Evolutionary conservation across 2,329 filamentous ascomycete species (phyloP).

Genomic region (Fusarium gaditjirri): DNA sequence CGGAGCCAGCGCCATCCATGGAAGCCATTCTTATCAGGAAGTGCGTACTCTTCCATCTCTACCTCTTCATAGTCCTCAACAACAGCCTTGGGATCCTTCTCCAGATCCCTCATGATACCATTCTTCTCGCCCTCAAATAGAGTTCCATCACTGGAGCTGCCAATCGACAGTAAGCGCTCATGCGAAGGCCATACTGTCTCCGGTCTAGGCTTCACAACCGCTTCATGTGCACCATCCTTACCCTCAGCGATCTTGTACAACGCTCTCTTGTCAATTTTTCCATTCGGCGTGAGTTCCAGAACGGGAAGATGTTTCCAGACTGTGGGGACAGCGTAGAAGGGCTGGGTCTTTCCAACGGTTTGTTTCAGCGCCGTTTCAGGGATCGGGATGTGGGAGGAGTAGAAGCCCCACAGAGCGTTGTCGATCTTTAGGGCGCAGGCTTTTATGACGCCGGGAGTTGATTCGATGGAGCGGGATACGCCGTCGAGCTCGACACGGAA

Average conservation of each 20-base stretch:
- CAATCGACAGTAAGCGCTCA: constrained; percentile 6
- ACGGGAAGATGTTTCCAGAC: constrained; percentile 19
- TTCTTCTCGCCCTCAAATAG: not conserved
- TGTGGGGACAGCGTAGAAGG: constrained; percentile 27
- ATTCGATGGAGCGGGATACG: constrained; percentile 17
- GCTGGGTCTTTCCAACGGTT: constrained; percentile 6
- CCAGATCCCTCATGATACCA: not conserved
- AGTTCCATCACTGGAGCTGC: not conserved
- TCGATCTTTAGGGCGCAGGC: constrained; percentile 24
- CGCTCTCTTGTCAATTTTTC: constrained; percentile 23
- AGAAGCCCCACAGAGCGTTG: constrained; percentile 14
- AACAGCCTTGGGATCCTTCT: not conserved
- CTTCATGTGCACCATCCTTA: rapidly evolving
- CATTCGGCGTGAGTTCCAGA: constrained; percentile 29
- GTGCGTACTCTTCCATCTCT: constrained; percentile 10
- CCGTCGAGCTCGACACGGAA: constrained; percentile 24
- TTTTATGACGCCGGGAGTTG: constrained; percentile 1
- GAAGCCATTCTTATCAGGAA: constrained; percentile 25
- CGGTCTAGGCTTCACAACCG: not conserved
- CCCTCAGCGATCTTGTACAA: constrained; percentile 10
- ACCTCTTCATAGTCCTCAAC: constrained; percentile 3
- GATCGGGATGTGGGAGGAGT: constrained; percentile 13
- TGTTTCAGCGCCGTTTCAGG: constrained; percentile 16
- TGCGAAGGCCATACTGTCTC: constrained; percentile 9
- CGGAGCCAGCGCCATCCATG: constrained; percentile 34